phyloP scores from a whole-genome alignment of 106 monocot species.

The Dendrobium chrysotoxum region DNA sequence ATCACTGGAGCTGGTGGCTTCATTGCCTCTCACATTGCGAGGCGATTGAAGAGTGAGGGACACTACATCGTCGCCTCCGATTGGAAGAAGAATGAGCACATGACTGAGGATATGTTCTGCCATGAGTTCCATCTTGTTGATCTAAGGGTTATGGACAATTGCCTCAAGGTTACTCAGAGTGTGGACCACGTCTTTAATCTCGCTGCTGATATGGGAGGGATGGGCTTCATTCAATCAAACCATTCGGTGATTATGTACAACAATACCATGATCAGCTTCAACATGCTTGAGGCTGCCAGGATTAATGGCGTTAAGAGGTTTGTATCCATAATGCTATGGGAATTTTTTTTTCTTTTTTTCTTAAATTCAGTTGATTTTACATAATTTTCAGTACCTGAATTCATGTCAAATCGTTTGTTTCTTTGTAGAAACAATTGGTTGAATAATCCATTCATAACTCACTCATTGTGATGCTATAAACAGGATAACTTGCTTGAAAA shows the following conservation, averaged over 20 bases:
- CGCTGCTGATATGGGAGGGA: constrained; percentile 87
- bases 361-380: neutral
- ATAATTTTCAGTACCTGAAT: neutral
- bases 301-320: constrained; percentile 89
- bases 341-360: neutral
- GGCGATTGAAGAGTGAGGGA: constrained; percentile 83
- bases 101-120: constrained; percentile 92
- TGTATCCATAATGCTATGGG: neutral
- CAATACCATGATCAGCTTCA: constrained; percentile 97
- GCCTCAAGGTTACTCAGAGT: constrained; percentile 61
- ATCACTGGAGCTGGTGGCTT: constrained; percentile 87
- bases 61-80: constrained; percentile 93
- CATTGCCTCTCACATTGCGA: constrained; percentile 85
- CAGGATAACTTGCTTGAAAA: neutral
- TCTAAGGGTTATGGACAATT: constrained; percentile 90
- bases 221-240: constrained; percentile 81
- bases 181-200: constrained; percentile 80
- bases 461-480: neutral
- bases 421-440: neutral
- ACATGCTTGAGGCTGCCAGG: constrained; percentile 84
- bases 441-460: neutral
- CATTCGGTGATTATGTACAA: constrained; percentile 97
- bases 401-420: neutral
- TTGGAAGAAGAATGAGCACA: constrained; percentile 98
- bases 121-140: constrained; percentile 84